phyloP scores from a whole-genome alignment of 2,329 filamentous ascomycete species.

The Dichotomopilus funicola region DNA sequence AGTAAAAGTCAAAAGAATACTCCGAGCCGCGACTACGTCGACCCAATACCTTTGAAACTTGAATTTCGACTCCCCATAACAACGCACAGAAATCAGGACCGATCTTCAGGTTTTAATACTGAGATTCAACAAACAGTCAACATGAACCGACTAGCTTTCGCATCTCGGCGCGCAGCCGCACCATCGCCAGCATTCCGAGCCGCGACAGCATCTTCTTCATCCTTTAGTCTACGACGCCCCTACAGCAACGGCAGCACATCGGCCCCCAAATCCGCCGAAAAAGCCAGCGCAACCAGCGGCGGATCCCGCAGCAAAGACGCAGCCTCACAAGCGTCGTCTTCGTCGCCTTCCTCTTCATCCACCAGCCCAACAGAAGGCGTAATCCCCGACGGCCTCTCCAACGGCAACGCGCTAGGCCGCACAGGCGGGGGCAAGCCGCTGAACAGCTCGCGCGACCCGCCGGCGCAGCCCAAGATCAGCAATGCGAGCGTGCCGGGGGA shows the following conservation, averaged over 20 bases:
- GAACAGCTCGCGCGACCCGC: slow-evolving; percentile 28
- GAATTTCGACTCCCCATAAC: no score
- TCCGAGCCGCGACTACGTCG: no score
- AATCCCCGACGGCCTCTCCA: slow-evolving; percentile 28
- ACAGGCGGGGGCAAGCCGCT: slow-evolving; percentile 37
- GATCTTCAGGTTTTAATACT: no score
- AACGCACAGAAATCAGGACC: no score
- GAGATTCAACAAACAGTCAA: no score
- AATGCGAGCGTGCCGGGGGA: slow-evolving; percentile 39
- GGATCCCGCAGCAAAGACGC: slow-evolving; percentile 34
- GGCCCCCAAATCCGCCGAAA: slow-evolving; percentile 23
- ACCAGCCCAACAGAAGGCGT: slow-evolving; percentile 19
- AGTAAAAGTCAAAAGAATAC: no score
- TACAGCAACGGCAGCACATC: slow-evolving; percentile 16
- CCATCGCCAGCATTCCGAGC: slow-evolving; percentile 5
- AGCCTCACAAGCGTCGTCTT: no score
- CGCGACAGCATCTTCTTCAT: neutral
- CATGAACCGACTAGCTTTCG: neutral
- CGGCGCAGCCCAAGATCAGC: slow-evolving; percentile 45
- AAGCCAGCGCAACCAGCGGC: slow-evolving; percentile 25
- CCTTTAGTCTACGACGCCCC: neutral
- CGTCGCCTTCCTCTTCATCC: no score
- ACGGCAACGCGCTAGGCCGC: slow-evolving; percentile 28
- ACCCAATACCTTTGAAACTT: no score
- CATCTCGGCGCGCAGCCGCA: neutral